Evolutionary conservation across 345 rosid genomes (phyloP), one percentile per base, ranked within the genome.

Genomic region (Leavenworthia alabamica): DNA sequence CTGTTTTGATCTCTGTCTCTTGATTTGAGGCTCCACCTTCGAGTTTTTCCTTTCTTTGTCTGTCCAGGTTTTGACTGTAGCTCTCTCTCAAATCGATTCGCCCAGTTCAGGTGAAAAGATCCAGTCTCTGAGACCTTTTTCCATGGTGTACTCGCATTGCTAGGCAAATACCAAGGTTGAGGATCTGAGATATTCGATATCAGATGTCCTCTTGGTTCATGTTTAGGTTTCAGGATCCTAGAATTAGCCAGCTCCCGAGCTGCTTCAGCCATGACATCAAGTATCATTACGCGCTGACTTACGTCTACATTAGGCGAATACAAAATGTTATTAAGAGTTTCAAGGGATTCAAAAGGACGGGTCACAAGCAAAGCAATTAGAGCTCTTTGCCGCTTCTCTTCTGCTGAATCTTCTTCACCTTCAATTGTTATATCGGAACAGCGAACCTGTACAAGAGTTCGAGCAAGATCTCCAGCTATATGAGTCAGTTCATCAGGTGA

Each of bases 211-310:
- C 67, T 70, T 39, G 69, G 56, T 63, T 73, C 81, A 32, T 71
- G 81, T 73, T 75, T 86, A 17, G 79, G 79, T 71, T 82, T 84
- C 76, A 66, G 56, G 20, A 64, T 75, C 74, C 77, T 86, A 45
- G 89, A 68, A 72, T 73, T 74, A 65, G 96, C 86, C 42, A 93
- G 97, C 85, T 89, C 97, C 71, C 78, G 78, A 15, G 97, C 97
- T 50, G 97, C 99, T 72, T 81, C 88, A 24, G 91, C 76, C 97
- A 93, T 89, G 74, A 83, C 80, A 73, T 93, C 97, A 23, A 93
- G 91, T 72, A 89, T 87, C 97, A 93, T 89, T 77, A 93, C 79
- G 63, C 99, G 92, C 64, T 89, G 99, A 79, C 99, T 87, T 58
- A 79, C 67, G 54, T 89, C 97, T 29, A 93, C 86, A 64, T 85